Base-by-base conservation (phyloP, 2,329 filamentous ascomycete genomes). In the Fusarium sp. region DNA sequence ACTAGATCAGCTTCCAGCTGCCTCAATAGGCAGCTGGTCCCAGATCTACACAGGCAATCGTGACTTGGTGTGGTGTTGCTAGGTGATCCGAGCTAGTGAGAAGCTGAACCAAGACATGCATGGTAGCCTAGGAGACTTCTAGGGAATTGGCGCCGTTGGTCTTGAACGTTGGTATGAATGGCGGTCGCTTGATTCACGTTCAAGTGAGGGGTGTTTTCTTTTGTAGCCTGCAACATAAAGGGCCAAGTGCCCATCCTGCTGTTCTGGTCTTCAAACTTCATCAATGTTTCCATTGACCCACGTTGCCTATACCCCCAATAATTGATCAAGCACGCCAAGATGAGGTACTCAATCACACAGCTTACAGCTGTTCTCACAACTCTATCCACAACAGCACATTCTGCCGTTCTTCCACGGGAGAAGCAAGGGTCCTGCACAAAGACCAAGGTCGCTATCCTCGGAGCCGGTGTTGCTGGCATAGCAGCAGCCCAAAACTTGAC, bases 401-500 rank as follows among this genome's bases (percentile, higher is more conserved):
- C 59, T 39, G 28, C 63, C 6, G 22, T 24, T 11, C n/a, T 49
- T 17, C 65, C 51, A 8, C 31, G 51, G 20, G 47, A 49, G 3
- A 69, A 69, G 17, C 41, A 69, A 22, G 59, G 52, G 3, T 70
- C 70, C 1, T 82, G 81, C 42, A 75, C 57, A 7, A 82, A 78
- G 48, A 80, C 80, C 9, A 79, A 74, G 1, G 80, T 82, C 2
- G 81, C 80, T 5, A 77, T 82, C 15, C 73, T 82, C 10, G 90
- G 90, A 39, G 90, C 87, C 20, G 91, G 90, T 18, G 87, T 90
- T 61, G 86, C 90, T 3, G 90, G 90, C 11, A 89, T 92, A 45
- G 89, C 90, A 18, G 89, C 90, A 20, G 90, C 90, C 28, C 90
- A 93, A 84, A 86, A 90, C 7, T 80, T 93, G 11, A 81, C 85